phyloP scores from a whole-genome alignment of 2,329 filamentous ascomycete genomes.

The Scleromitrula shiraiana region DNA sequence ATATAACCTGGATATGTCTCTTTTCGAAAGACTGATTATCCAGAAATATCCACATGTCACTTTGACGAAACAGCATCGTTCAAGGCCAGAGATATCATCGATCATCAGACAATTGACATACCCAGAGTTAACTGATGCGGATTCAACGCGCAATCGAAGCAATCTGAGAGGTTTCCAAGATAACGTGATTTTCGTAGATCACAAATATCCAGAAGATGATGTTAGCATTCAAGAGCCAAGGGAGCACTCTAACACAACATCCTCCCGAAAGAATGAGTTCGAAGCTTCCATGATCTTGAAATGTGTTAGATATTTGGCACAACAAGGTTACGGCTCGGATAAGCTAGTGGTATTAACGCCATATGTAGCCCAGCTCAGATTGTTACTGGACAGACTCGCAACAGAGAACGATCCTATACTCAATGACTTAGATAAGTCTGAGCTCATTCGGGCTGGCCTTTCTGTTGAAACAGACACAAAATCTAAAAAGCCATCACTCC shows the following conservation, averaged over 20 bases:
- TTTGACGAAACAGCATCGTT: slow-evolving; percentile 57
- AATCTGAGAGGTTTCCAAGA: slow-evolving; percentile 48
- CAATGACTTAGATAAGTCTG: slow-evolving; percentile 59
- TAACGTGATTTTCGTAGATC: slow-evolving; percentile 60
- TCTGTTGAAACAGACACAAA: slow-evolving; percentile 40
- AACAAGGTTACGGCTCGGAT: slow-evolving; percentile 61
- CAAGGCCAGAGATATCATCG: slow-evolving; percentile 58
- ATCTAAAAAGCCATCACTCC: slow-evolving; percentile 43
- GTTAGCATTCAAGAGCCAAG: slow-evolving; percentile 39
- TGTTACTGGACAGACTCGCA: slow-evolving; percentile 45
- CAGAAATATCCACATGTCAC: slow-evolving; percentile 46
- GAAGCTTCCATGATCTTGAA: slow-evolving; percentile 60
- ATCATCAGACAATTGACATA: slow-evolving; percentile 54
- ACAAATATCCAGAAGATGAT: slow-evolving; percentile 45
- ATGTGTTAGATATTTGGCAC: slow-evolving; percentile 57
- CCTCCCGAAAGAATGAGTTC: slow-evolving; percentile 54
- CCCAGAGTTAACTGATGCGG: slow-evolving; percentile 48
- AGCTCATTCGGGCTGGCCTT: slow-evolving; percentile 55
- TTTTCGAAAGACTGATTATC: slow-evolving; percentile 60
- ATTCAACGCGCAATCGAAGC: slow-evolving; percentile 39
- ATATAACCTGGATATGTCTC: slow-evolving; percentile 57
- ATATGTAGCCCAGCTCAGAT: slow-evolving; percentile 59
- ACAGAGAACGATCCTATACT: slow-evolving; percentile 55
- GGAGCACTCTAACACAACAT: slow-evolving; percentile 36
- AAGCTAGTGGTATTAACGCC: slow-evolving; percentile 63